These are phyloP conservation scores for Calonectria leucothoes DNA, from an alignment of 2,329 filamentous ascomycete genomes.

Conservation along the genomic window DNA sequence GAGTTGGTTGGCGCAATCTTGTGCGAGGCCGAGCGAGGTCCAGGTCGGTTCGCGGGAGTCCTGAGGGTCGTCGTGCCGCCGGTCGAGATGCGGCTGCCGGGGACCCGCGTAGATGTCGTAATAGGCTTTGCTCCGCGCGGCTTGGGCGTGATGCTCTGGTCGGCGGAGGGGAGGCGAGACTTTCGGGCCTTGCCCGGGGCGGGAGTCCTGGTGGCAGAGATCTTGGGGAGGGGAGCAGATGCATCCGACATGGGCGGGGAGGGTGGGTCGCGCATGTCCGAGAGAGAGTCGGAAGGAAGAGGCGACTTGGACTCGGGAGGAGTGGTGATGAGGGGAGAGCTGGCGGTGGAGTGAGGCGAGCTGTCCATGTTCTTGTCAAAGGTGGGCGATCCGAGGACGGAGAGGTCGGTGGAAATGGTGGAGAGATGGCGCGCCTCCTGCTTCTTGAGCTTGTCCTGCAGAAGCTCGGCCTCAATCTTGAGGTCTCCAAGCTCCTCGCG, in stretches of 20 bases:
- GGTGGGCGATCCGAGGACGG: conserved; percentile 74
- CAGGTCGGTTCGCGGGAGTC: conserved; percentile 61
- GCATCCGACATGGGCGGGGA: conserved; percentile 94
- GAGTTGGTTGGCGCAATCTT: conserved; percentile 73
- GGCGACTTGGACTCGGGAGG: conserved; percentile 80
- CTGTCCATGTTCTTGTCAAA: conserved; percentile 77
- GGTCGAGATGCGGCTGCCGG: conserved; percentile 58
- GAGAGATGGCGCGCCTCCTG: conserved; percentile 69
- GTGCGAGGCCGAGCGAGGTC: conserved; percentile 64
- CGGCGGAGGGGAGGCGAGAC: conserved; percentile 66
- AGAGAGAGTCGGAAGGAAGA: conserved; percentile 67
- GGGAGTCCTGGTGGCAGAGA: conserved; percentile 50
- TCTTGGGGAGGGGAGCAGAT: conserved; percentile 70
- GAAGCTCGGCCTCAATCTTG: conserved; percentile 94
- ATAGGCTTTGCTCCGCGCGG: conserved; percentile 62
- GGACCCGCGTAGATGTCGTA: conserved; percentile 45
- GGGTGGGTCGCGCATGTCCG: conserved; percentile 83
- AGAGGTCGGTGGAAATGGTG: conserved; percentile 71
- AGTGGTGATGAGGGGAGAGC: conserved; percentile 90
- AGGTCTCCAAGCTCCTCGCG: conserved; percentile 93
- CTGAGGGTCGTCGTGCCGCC: conserved; percentile 60
- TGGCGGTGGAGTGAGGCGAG: conserved; percentile 87
- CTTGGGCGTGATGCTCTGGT: conserved; percentile 67
- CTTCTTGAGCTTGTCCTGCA: conserved; percentile 92
- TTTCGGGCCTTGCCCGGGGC: conserved; percentile 52